Evolutionary conservation across 1,284 basidiomycete species (phyloP), one percentile per base, ranked within the genome.

Genomic region (Calocybe gambosa): DNA sequence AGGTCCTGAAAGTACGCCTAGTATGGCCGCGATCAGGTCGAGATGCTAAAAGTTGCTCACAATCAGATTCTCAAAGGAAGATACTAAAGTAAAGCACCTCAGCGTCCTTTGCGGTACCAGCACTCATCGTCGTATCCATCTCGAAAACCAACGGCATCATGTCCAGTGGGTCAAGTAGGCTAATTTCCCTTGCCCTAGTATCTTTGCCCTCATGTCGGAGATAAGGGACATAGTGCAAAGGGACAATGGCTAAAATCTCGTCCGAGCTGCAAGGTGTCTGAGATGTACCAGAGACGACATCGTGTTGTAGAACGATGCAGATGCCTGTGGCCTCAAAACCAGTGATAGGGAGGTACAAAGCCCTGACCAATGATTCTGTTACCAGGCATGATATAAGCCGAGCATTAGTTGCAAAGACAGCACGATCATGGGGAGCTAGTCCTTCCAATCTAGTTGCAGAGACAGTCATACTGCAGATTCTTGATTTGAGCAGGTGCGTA

Each of bases 321-420:
- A 72, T 59, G 1, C 72, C 74, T 7, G 58, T 60, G 3, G 62
- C 60, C 39, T 62, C 60, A 15, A 63, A 58, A 1, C 57, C 60
- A 13, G 59, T 43, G 4, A 69, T 51, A n/a, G 70, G 62, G 49
- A 69, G 57, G 53, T 72, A 78, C 21, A 72, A 55, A 1, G 73
- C 73, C 5, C 60, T 61, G 16, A 69, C 65, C 10, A 77, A 62
- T 3, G 73, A 73, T 56, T 77, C 75, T 1, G 75, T 75, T 42
- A 77, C 73, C 5, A 78, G 67, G 52, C 74, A 75, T 25, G 74
- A 76, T 16, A 77, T 51, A 2, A 78, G 56, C 18, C 75, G 71
- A 12, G 73, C 62, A 23, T 65, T 60, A 25, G 69, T 70, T 3
- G 70, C 69, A 52, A 75, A 75, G 20, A 63, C 57, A 31, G 74